phyloP scores from a whole-genome alignment of 805 yeast genomes.

The Scheffersomyces coipomensis region DNA sequence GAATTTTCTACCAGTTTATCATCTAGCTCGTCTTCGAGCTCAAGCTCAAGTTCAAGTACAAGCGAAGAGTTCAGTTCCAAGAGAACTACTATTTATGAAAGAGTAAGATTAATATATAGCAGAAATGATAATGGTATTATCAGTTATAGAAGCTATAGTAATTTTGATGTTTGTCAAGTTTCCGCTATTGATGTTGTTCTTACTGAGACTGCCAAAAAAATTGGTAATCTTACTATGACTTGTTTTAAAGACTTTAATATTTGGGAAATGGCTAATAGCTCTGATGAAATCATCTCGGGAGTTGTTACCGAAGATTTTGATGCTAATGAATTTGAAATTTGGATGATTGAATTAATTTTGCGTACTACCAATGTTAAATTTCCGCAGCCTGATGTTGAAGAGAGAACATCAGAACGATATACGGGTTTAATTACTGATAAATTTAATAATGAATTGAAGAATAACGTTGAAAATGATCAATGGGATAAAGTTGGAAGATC shows the following conservation, averaged over 20 bases:
- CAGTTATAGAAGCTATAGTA: slow-evolving; percentile 8
- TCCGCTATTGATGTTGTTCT: background rate
- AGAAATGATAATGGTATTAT: slow-evolving; percentile 15
- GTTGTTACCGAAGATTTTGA: slow-evolving; percentile 25
- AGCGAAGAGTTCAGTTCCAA: slow-evolving; percentile 1
- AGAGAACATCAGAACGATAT: slow-evolving; percentile 1
- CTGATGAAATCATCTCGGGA: slow-evolving; percentile 13
- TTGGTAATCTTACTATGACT: background rate
- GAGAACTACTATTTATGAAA: slow-evolving; percentile 23
- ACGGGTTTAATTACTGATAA: slow-evolving; percentile 28
- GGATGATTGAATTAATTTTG: slow-evolving; percentile 30
- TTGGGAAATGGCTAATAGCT: background rate
- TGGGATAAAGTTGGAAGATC: slow-evolving; percentile 49
- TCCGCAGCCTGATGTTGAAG: slow-evolving; percentile 3
- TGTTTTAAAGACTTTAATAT: background rate
- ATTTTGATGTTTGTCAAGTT: background rate
- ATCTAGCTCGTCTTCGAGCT: background rate
- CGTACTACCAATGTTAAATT: slow-evolving; percentile 16
- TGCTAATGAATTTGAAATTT: slow-evolving; percentile 23
- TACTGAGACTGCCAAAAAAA: background rate
- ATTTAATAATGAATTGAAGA: slow-evolving; percentile 48
- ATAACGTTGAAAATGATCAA: slow-evolving; percentile 44
- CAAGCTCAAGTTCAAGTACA: slow-evolving; percentile 3
- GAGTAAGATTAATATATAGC: slow-evolving; percentile 24
- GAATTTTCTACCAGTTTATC: slow-evolving; percentile 4